These are phyloP conservation scores for Dryas integrifolia DNA, from an alignment of 331 rosid species.

Conservation along the genomic window DNA sequence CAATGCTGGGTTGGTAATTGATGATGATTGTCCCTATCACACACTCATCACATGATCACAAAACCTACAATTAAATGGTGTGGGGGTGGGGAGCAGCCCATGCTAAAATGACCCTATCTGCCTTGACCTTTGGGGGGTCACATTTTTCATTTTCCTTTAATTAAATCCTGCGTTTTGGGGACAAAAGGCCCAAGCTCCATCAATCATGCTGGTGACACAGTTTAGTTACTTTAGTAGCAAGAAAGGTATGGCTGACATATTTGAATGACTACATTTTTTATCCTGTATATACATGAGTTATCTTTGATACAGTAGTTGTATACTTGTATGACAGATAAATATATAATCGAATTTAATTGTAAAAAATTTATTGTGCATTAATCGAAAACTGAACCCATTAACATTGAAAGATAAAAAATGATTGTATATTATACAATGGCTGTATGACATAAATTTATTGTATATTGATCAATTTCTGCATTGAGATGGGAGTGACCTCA, in stretches of 20 bases:
- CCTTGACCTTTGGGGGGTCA: constrained; percentile 20
- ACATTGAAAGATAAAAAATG: too few species aligned
- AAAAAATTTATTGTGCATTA: too few species aligned
- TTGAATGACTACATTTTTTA: constrained; percentile 15
- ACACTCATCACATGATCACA: constrained; percentile 6
- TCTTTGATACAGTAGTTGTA: too few species aligned
- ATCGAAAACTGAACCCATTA: too few species aligned
- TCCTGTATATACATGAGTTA: too few species aligned
- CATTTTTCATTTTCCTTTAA: constrained; percentile 7
- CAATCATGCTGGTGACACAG: constrained; percentile 5
- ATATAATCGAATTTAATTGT: too few species aligned
- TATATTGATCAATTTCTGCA: too few species aligned
- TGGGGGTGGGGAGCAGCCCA: constrained; percentile 63
- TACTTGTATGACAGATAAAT: background rate
- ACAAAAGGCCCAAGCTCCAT: constrained; percentile 40
- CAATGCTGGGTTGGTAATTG: constrained; percentile 30
- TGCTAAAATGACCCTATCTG: constrained; percentile 44
- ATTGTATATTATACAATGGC: too few species aligned
- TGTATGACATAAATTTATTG: too few species aligned
- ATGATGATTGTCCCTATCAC: constrained; percentile 26
- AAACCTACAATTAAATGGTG: constrained; percentile 33
- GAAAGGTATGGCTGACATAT: constrained; percentile 23
- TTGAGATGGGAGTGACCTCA: too few species aligned
- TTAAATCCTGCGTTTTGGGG: constrained; percentile 7
- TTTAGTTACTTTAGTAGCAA: background rate